Evolutionary conservation across 805 yeast species (phyloP).

Genomic region (Teunomyces atbi): DNA sequence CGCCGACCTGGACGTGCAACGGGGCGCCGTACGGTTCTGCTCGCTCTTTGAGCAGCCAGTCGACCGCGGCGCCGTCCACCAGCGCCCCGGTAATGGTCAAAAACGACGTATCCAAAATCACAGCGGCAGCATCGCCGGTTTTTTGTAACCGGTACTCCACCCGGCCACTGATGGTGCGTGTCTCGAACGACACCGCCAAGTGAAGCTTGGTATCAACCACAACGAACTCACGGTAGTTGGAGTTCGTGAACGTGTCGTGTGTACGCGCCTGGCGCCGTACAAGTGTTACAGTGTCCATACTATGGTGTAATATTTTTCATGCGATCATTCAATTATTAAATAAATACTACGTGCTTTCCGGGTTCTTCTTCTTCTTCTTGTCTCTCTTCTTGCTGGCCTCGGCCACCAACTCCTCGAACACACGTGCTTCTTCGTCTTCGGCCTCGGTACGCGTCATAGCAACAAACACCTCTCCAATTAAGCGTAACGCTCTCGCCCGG

Average conservation of each 20-base stretch:
- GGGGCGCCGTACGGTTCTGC: constrained; percentile 61
- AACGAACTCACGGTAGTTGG: constrained; percentile 59
- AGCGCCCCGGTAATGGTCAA: constrained; percentile 46
- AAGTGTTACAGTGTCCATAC: not conserved
- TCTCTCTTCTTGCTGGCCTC: constrained; percentile 44
- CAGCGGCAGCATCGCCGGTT: constrained; percentile 23
- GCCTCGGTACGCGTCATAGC: constrained; percentile 59
- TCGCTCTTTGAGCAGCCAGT: constrained; percentile 38
- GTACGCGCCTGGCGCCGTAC: not conserved
- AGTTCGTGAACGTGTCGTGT: constrained; percentile 33
- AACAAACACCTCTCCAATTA: constrained; percentile 64
- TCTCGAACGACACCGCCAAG: constrained; percentile 55
- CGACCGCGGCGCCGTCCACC: constrained; percentile 38
- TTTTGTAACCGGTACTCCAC: constrained; percentile 46
- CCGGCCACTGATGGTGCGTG: constrained; percentile 51
- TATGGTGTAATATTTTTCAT: constrained; percentile 1
- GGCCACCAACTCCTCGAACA: constrained; percentile 69
- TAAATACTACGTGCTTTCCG: not conserved
- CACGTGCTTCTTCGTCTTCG: constrained; percentile 73
- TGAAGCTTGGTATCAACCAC: constrained; percentile 53
- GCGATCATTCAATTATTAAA: not conserved
- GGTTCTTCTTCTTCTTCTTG: constrained; percentile 27
- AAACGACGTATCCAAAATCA: constrained; percentile 71
- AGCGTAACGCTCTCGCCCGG: constrained; percentile 61
- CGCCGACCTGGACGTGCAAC: constrained; percentile 33